phyloP scores from a whole-genome alignment of 495 filamentous ascomycete genomes.

The Gamarada debralockiae region DNA sequence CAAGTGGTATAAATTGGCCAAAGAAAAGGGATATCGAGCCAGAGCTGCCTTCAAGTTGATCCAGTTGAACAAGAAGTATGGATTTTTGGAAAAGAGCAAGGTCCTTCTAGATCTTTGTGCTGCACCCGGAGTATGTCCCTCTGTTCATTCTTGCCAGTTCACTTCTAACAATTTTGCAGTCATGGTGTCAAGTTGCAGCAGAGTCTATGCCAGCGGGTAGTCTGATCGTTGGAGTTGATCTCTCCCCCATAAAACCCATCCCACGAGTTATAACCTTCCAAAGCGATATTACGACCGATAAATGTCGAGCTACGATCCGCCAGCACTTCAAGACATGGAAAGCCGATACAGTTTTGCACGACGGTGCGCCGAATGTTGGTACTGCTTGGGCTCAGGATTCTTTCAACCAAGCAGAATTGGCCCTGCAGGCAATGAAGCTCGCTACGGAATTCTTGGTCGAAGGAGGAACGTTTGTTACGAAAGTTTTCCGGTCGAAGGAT shows the following conservation, averaged over 20 bases:
- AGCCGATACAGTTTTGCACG: slow-evolving; percentile 94
- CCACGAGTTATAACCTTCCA: slow-evolving; percentile 92
- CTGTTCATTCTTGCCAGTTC: not conserved
- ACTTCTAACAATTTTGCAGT: slow-evolving; percentile 45
- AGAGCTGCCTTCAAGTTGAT: slow-evolving; percentile 98
- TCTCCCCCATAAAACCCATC: slow-evolving; percentile 94
- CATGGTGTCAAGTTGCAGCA: slow-evolving; percentile 97
- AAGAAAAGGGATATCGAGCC: slow-evolving; percentile 97
- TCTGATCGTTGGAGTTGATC: slow-evolving; percentile 92
- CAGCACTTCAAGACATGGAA: slow-evolving; percentile 95
- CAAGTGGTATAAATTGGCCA: slow-evolving; percentile 95
- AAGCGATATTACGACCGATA: slow-evolving; percentile 96
- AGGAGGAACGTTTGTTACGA: slow-evolving; percentile 94
- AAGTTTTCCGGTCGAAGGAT: slow-evolving; percentile 97
- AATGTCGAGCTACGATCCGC: slow-evolving; percentile 88
- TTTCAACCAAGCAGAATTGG: slow-evolving; percentile 95
- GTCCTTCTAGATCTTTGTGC: slow-evolving; percentile 96
- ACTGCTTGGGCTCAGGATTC: slow-evolving; percentile 98
- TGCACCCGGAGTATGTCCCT: slow-evolving; percentile 71
- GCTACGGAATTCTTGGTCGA: slow-evolving; percentile 90
- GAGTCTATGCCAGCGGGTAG: slow-evolving; percentile 89
- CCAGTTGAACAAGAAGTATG: slow-evolving; percentile 98
- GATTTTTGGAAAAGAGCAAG: slow-evolving; percentile 93
- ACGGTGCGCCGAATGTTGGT: slow-evolving; percentile 97
- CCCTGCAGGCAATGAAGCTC: slow-evolving; percentile 83